Percentiles rank a stretch among this genome's conserved stretches.
Conservation (phyloP, 2,329 filamentous ascomycete species). For the Ascomycota sp. region DNA sequence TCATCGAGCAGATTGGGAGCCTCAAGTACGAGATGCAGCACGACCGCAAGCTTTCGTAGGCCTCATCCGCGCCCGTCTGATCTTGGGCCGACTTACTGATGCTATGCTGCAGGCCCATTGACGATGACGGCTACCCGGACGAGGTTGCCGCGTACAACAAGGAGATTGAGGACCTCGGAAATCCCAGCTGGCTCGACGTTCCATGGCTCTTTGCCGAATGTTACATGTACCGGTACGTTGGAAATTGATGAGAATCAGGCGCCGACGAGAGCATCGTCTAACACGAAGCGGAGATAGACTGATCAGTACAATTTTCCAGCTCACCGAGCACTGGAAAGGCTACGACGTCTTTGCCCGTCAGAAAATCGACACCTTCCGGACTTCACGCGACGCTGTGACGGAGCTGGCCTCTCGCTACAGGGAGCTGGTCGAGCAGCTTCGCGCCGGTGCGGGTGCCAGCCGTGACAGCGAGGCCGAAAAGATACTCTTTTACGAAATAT, state of each 20-base stretch:
- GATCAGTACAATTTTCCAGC: slow-evolving; percentile 56
- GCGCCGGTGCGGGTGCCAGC: slow-evolving; percentile 27
- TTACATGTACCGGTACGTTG: slow-evolving; percentile 59
- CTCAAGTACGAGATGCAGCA: slow-evolving; percentile 95
- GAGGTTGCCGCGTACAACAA: slow-evolving; percentile 73
- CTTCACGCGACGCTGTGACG: slow-evolving; percentile 67
- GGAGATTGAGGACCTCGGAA: slow-evolving; percentile 56
- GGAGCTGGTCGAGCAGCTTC: slow-evolving; percentile 48
- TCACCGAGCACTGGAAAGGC: slow-evolving; percentile 63
- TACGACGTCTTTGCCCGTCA: slow-evolving; percentile 83
- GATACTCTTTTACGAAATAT: slow-evolving; percentile 77
- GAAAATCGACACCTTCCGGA: slow-evolving; percentile 82
- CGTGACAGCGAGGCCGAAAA: slow-evolving; percentile 49
- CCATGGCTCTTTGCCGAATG: slow-evolving; percentile 88
- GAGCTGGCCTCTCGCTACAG: slow-evolving; percentile 66
- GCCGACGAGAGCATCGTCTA: no score
- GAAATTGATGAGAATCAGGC: slow-evolving; percentile 5
- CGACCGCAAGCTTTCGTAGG: slow-evolving; percentile 57
- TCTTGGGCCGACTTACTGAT: not conserved
- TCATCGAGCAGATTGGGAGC: slow-evolving; percentile 56
- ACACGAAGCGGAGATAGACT: slow-evolving; percentile 27
- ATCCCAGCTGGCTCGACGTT: slow-evolving; percentile 61
- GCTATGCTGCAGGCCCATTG: slow-evolving; percentile 35
- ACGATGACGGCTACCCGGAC: slow-evolving; percentile 58
- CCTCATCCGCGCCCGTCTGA: not conserved